Evolutionary conservation across 371 early-diverging fungal genomes (phyloP), one percentile per base, ranked within the genome.

Genomic region (Zychaea mexicana): DNA sequence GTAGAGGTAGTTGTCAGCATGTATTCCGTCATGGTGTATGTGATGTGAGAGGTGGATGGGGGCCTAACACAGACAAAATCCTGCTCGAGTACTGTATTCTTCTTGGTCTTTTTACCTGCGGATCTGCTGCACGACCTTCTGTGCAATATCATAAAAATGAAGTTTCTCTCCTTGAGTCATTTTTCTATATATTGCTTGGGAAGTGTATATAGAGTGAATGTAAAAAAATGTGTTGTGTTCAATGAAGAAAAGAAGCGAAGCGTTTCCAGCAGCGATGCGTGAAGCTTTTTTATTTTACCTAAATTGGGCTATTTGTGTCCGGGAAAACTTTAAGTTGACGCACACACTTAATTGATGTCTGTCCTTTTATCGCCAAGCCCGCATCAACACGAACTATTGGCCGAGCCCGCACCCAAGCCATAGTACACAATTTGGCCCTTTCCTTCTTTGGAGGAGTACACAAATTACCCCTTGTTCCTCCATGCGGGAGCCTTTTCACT

Each of bases 41-140:
- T n/a, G n/a, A n/a, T n/a, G n/a, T n/a, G n/a, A n/a, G n/a, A n/a
- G n/a, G n/a, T n/a, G n/a, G n/a, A n/a, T n/a, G n/a, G n/a, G n/a
- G n/a, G n/a, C n/a, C n/a, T n/a, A n/a, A n/a, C n/a, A n/a, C n/a
- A n/a, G n/a, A n/a, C n/a, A n/a, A n/a, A n/a, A n/a, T n/a, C n/a
- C n/a, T n/a, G n/a, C n/a, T n/a, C n/a, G n/a, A n/a, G n/a, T n/a
- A n/a, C n/a, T n/a, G n/a, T n/a, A n/a, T n/a, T n/a, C n/a, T n/a
- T 52, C n/a, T 52, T 49, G 9, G 17, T 27, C 9, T 17, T 2
- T 24, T 59, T 70, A 65, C 72, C 67, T 72, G 2, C 69, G 56
- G 46, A 74, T 71, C 36, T 74, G 68, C 12, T 71, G 52, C 12
- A 70, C 62, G n/a, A 74, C 68, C 26, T 58, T 61, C 30, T 68